Percentiles rank a stretch among this genome's conserved stretches.
These are phyloP conservation scores for Verticillium longisporum DNA, from an alignment of 2,329 filamentous ascomycete species.

Conservation along the genomic window DNA sequence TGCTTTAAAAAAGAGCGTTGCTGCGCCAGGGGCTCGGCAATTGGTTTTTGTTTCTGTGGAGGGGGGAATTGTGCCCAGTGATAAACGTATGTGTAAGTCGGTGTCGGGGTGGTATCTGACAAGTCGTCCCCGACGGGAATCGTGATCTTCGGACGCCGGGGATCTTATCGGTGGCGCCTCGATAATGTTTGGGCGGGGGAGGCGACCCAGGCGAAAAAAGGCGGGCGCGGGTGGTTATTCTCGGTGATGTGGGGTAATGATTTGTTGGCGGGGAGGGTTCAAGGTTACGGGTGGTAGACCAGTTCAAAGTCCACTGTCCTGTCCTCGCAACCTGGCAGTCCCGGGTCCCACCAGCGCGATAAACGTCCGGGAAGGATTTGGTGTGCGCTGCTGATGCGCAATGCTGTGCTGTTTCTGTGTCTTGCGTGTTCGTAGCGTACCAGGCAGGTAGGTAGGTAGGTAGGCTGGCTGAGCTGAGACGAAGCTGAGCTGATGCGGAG, in stretches of 20 bases:
- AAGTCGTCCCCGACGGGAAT: not conserved
- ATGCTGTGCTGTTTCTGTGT: not conserved
- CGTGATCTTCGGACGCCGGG: not conserved
- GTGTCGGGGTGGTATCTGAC: not conserved
- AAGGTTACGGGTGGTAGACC: not conserved
- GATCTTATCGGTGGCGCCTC: conserved; percentile 7
- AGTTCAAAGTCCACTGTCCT: not conserved
- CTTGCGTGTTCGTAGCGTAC: not conserved
- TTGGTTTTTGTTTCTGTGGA: not conserved
- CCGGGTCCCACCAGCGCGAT: conserved; percentile 2
- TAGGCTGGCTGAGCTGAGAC: not conserved
- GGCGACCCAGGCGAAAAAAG: not conserved
- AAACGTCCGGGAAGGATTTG: conserved; percentile 1
- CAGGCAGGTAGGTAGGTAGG: too few relatives aligned
- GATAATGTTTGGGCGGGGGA: conserved; percentile 1
- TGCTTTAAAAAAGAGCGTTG: not conserved
- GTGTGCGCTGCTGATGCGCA: not conserved
- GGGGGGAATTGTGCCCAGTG: not conserved
- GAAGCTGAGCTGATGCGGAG: not conserved
- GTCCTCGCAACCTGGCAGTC: not conserved
- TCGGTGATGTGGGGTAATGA: conserved; percentile 5
- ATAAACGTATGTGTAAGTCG: not conserved
- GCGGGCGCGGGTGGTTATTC: not conserved
- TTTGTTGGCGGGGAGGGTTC: conserved; percentile 7
- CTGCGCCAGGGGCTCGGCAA: not conserved